phyloP scores from a whole-genome alignment of 768 basidiomycete genomes.

The Fomitopsis serialis region DNA sequence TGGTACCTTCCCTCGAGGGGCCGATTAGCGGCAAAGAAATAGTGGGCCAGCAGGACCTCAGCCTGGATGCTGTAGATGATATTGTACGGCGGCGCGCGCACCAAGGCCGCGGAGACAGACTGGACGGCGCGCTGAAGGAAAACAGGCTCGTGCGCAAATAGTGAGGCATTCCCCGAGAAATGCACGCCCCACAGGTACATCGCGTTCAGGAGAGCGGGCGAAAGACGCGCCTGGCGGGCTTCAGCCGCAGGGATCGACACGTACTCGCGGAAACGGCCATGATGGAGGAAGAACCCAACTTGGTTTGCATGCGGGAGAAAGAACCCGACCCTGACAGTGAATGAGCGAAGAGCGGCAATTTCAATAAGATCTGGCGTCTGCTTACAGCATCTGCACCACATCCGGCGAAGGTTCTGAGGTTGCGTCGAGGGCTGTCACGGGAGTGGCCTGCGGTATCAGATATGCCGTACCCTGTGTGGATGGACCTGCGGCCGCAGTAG shows the following conservation, averaged over 20 bases:
- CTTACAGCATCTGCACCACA: conserved; percentile 10
- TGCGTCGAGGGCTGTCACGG: conserved; percentile 8
- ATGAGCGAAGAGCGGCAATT: neutral
- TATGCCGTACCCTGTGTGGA: neutral
- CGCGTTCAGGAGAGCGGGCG: conserved; percentile 39
- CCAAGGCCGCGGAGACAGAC: conserved; percentile 26
- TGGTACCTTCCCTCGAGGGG: conserved; percentile 54
- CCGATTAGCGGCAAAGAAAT: conserved; percentile 55
- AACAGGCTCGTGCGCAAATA: conserved; percentile 24
- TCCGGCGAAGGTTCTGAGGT: conserved; percentile 9
- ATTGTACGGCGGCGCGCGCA: conserved; percentile 23
- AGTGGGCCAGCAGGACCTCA: conserved; percentile 58
- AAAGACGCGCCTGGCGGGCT: conserved; percentile 19
- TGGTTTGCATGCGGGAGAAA: conserved; percentile 52
- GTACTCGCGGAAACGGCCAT: conserved; percentile 35
- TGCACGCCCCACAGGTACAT: conserved; percentile 27
- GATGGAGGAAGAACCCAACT: conserved; percentile 62
- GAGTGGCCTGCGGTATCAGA: neutral
- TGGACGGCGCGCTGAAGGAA: conserved; percentile 44
- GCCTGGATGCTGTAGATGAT: conserved; percentile 27
- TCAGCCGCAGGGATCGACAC: conserved; percentile 9
- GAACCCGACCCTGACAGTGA: conserved; percentile 14
- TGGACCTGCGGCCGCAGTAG: neutral
- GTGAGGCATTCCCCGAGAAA: conserved; percentile 14
- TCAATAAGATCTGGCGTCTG: neutral